Percentiles rank a stretch among this genome's conserved stretches.
phyloP scores from a whole-genome alignment of 2,329 filamentous ascomycete genomes.

The Albophoma yamanashiensis region DNA sequence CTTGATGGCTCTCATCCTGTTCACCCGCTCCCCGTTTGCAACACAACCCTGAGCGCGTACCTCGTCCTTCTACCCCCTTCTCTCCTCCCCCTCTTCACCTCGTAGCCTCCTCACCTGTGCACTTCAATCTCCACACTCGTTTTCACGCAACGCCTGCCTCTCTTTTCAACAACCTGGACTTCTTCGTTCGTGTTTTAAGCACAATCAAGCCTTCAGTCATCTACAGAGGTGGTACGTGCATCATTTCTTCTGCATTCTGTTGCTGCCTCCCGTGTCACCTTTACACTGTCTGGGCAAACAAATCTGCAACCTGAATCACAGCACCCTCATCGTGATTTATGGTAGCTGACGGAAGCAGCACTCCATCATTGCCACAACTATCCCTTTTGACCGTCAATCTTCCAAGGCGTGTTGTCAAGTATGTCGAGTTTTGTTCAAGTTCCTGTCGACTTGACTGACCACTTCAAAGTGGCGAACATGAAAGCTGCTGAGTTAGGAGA shows the following conservation, averaged over 20 bases:
- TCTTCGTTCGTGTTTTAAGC: not conserved
- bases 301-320: not conserved
- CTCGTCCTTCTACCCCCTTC: not conserved
- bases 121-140: slow-evolving; percentile 2
- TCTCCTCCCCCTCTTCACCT: not conserved
- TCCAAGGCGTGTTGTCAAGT: slow-evolving; percentile 8
- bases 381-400: not conserved
- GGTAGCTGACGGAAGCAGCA: not conserved
- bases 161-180: not conserved
- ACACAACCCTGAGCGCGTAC: not conserved
- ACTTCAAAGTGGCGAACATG: slow-evolving; percentile 14
- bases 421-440: not conserved
- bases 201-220: not conserved
- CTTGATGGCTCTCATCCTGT: not conserved
- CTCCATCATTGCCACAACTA: not conserved
- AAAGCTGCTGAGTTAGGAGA: slow-evolving; percentile 15
- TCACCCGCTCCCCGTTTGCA: not conserved
- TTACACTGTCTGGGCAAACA: not conserved
- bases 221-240: not conserved
- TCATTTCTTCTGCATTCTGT: not conserved
- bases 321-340: not conserved
- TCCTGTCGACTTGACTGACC: slow-evolving; percentile 7
- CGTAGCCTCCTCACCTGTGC: not conserved
- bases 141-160: not conserved
- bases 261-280: not conserved